Evolutionary conservation across 495 filamentous ascomycete genomes (phyloP), one percentile per base, ranked within the genome.

Genomic region (Jackrogersella multiformis): DNA sequence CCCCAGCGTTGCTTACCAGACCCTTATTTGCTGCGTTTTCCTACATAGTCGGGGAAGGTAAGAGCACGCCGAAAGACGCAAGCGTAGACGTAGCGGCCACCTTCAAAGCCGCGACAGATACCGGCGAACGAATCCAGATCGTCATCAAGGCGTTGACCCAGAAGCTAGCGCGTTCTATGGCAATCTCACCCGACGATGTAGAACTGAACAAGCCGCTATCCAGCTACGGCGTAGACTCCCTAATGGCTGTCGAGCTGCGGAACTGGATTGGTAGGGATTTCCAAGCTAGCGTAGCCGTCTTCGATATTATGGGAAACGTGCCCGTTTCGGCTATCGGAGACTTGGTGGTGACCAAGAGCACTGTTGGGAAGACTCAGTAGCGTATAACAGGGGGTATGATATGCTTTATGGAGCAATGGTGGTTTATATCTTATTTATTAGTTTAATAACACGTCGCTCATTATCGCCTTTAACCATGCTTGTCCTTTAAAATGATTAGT

Each of bases 221-320:
- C 0, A 65, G 70, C 15, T 83, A 83, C 66, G 85, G 85, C 1
- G 76, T 89, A 0, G 87, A 89, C 62, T 85, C 81, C 0, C 72
- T 89, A 15, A 74, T 85, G 32, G 87, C 86, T 1, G 81, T 88
- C 15, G 87, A 89, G 66, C 55, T 88, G 8, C 77, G 86, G 0
- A 85, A 81, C 26, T 89, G 82, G 79, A 80, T 87, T 23, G 59
- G 76, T 0, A 78, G 76, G 23, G 81, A 84, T 61, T 68, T 82
- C 16, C 76, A 71, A 13, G 77, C 75, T 1, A 76, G 78, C 32
- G 70, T 85, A 20, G 69, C 79, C 5, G 74, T 85, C 1, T 78
- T 86, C 65, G 83, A 85, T 23, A 78, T 87, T 24, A 74, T 85
- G 71, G 74, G 76, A 9, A 71, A 70, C 12, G 58, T 57, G 32